A percentile compares a stretch with the other conserved stretches of the same genome.
phyloP scores from a whole-genome alignment of 2,329 filamentous ascomycete species.

The Colletotrichum musicola region DNA sequence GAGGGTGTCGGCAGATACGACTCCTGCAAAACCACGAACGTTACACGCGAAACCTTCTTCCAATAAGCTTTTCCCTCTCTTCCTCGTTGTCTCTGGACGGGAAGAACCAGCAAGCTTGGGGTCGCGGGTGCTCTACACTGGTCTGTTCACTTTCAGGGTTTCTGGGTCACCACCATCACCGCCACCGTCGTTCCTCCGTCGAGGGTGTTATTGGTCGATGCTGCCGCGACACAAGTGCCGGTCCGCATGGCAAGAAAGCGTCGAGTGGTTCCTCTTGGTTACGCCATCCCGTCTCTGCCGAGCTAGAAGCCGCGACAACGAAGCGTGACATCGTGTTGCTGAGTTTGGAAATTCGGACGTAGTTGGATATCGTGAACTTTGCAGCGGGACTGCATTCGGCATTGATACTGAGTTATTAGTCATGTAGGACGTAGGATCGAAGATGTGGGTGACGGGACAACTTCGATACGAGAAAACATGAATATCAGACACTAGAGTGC shows the following conservation, averaged over 20 bases:
- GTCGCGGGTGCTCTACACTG: too few species aligned
- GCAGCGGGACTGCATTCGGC: neutral
- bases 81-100: neutral
- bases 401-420: slow-evolving; percentile 3
- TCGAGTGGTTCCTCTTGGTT: neutral
- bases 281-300: slow-evolving; percentile 9
- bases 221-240: neutral
- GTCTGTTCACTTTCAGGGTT: neutral
- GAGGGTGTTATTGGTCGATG: slow-evolving; percentile 7
- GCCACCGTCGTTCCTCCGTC: neutral
- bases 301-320: neutral
- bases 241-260: neutral
- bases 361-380: neutral
- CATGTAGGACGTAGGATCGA: neutral
- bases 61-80: slow-evolving; percentile 4
- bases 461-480: too few species aligned
- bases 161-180: neutral
- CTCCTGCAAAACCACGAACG: slow-evolving; percentile 30
- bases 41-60: slow-evolving; percentile 29
- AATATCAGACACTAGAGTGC: neutral
- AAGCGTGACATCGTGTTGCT: slow-evolving; percentile 2
- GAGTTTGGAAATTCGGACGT: slow-evolving; percentile 14
- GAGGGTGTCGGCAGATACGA: slow-evolving; percentile 21
- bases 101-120: slow-evolving; percentile 2
- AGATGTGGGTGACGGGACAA: too few species aligned